Percentiles rank a stretch among this genome's conserved stretches.
phyloP scores from a whole-genome alignment of 1,284 basidiomycete species.

The Marasmius sp. region DNA sequence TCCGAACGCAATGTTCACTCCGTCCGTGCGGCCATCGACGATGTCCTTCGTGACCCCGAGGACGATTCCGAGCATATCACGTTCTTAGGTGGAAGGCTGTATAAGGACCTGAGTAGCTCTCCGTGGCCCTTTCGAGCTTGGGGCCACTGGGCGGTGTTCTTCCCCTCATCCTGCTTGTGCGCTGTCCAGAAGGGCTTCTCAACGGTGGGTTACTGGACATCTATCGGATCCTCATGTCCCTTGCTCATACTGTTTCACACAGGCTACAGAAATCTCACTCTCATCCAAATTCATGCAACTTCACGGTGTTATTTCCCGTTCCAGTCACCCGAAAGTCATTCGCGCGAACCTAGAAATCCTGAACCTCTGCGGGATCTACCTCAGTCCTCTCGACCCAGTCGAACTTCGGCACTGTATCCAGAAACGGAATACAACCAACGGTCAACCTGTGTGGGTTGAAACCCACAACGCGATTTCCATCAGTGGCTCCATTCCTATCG shows the following conservation, averaged over 20 bases:
- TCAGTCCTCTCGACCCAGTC: conserved; percentile 20
- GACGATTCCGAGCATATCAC: conserved; percentile 23
- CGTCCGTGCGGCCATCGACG: conserved; percentile 28
- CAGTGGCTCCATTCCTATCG: conserved; percentile 24
- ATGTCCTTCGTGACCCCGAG: conserved; percentile 25
- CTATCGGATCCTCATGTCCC: background rate
- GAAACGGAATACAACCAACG: background rate
- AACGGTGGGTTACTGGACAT: conserved; percentile 17
- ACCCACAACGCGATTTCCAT: conserved; percentile 22
- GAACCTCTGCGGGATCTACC: conserved; percentile 29
- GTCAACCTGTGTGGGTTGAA: conserved; percentile 26
- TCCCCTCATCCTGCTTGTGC: background rate
- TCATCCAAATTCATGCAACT: conserved; percentile 23
- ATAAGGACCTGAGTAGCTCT: conserved; percentile 26
- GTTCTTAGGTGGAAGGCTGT: conserved; percentile 30
- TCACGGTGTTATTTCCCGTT: background rate
- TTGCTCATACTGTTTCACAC: background rate
- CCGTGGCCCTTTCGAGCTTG: conserved; percentile 31
- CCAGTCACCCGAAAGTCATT: background rate
- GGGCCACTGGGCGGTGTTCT: conserved; percentile 30
- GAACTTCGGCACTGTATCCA: conserved; percentile 7
- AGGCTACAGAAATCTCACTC: background rate
- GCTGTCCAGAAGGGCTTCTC: background rate
- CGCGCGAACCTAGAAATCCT: conserved; percentile 23
- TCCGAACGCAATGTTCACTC: conserved; percentile 25